Evolutionary conservation across 352 stramenopile species (phyloP).

Genomic region (Achlya hypogyna): DNA sequence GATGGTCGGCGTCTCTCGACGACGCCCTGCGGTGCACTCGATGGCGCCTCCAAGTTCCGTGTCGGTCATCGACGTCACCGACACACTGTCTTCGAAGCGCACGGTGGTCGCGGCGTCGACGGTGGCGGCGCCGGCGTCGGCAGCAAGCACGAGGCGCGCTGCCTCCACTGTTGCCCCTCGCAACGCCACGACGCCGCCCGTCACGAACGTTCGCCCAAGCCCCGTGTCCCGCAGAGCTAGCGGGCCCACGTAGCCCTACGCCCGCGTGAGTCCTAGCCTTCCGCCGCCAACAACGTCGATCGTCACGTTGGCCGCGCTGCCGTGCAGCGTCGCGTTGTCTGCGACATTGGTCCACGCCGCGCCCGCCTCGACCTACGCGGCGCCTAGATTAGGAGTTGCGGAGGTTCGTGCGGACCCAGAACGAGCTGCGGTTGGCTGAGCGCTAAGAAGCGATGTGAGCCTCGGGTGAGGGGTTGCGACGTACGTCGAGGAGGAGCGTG

Average conservation of each 20-base stretch:
- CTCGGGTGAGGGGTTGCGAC: neutral
- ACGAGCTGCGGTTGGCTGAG: neutral
- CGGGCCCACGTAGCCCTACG: slow-evolving; percentile 1
- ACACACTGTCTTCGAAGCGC: neutral
- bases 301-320: neutral
- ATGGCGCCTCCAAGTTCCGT: neutral
- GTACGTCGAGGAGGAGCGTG: neutral
- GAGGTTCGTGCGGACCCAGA: neutral
- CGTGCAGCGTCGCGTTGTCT: neutral
- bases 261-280: neutral
- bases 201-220: neutral
- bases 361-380: slow-evolving; percentile 2
- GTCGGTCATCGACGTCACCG: neutral
- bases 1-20: neutral
- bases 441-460: neutral
- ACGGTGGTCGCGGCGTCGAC: neutral
- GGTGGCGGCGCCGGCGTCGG: neutral
- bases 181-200: neutral
- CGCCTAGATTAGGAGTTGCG: neutral
- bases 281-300: neutral
- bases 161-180: neutral
- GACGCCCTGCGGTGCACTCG: neutral
- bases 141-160: neutral
- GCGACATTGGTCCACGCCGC: neutral
- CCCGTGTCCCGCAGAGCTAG: too few relatives aligned